Evolutionary conservation across 108 stramenopile genomes (phyloP), one percentile per base, ranked within the genome.

Genomic region (Conticribra weissflogii): DNA sequence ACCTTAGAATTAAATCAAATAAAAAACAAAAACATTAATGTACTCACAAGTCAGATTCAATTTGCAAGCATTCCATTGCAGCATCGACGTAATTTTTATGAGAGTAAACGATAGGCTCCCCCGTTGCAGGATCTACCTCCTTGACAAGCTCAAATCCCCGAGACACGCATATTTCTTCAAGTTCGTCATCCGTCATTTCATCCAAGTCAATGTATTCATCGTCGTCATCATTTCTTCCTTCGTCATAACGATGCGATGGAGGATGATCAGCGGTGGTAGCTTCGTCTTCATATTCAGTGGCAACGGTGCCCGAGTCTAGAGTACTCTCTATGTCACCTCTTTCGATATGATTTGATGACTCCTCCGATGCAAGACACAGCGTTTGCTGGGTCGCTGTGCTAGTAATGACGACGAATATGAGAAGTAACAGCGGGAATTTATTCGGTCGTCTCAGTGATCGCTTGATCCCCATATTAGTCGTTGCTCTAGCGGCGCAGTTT

Each of bases 11-110:
- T 14, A 70, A 22, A 18, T 36, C 17, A 22, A 31, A 24, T 2
- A 24, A 3, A 33, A 60, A 54, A 32, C 3, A 45, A 28, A 15
- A 15, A 29, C n/a, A 16, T 49, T 30, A 59, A 63, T 32, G 18
- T 28, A 83, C 85, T 68, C 62, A 84, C 92, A 93, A 79, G 76
- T 96, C 91, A 32, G 71, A 55, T 70, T 95, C 94, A 15, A 95
- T 75, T 24, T 71, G 79, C 28, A 96, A 68, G 74, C 94, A 96
- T 66, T 88, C 85, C 30, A 57, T 70, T 45, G 94, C 94, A 18
- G 91, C 94, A 59, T 93, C 86, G 9, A 96, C 79, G 54, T 88
- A 91, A 56, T 96, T 86, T 44, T 88, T 69, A 78, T 93, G 86
- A 32, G 68, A 68, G 25, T 83, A 77, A 15, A 57, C 57, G n/a